Evolutionary conservation across 2,329 filamentous ascomycete species (phyloP), one percentile per base, ranked within the genome.

Genomic region (Leptosphaerulina australis): DNA sequence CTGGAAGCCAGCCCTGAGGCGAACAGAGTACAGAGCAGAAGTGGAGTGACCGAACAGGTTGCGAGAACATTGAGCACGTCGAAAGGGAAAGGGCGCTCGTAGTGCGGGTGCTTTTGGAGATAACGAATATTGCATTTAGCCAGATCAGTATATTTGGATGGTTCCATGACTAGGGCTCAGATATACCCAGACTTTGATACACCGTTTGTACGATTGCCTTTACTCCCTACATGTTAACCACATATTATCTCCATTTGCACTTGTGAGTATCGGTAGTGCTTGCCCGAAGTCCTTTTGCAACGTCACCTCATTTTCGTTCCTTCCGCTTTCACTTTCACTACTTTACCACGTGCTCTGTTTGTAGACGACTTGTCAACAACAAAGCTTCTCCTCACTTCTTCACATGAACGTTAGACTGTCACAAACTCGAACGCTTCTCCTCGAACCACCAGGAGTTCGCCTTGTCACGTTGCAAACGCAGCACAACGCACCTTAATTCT

Each of bases 41-140:
- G 62, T 33, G 59, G 68, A 5, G 63, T 72, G 2, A 46, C 55
- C 26, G 70, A 72, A 56, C 66, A 71, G 36, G 66, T 72, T 18
- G 69, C 69, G 3, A 60, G 66, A 24, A 46, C 48, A 9, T 44
- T 72, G 25, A 65, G 62, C 14, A 53, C 61, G n/a, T 56, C 60
- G 15, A 58, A 56, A 21, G 62, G 65, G 15, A 44, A 52, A 12
- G 43, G 50, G 15, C 38, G 22, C 10, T 39, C 46, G 22, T 54
- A 57, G 30, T 47, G 8, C 24, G 25, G 35, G 20, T 43, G 38
- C 18, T 31, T 24, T 9, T 24, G 14, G 41, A 21, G 12, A 35
- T 35, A 18, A 30, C 8, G 17, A 15, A 46, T 24, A 44, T 52
- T 26, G 34, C 44, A 41, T 48, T 38, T 50, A 29, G 22, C 40